These are phyloP conservation scores for Isatis tinctoria DNA, from an alignment of 345 rosid species.

Conservation along the genomic window DNA sequence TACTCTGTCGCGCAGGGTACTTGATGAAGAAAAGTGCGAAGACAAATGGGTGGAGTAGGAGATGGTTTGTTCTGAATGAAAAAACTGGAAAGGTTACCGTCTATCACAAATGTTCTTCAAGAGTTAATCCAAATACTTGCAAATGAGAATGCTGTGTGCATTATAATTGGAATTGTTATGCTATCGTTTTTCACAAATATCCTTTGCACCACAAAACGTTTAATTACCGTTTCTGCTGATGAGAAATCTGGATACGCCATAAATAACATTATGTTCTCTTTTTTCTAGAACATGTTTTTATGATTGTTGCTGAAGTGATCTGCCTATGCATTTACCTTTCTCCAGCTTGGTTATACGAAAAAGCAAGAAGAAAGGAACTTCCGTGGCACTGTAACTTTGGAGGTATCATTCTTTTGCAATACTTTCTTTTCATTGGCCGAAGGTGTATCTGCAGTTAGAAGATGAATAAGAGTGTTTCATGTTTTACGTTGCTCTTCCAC, in stretches of 20 bases:
- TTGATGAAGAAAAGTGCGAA: conserved; percentile 91
- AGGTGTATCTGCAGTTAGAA: not conserved
- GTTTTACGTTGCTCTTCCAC: too few species aligned
- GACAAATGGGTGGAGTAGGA: conserved; percentile 84
- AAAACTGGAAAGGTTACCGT: conserved; percentile 89
- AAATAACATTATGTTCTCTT: not conserved
- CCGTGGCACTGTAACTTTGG: conserved; percentile 89
- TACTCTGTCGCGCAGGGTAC: conserved; percentile 54
- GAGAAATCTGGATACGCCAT: not conserved
- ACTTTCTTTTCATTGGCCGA: not conserved
- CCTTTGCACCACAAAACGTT: not conserved
- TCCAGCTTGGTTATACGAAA: conserved; percentile 94
- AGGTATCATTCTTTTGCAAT: conserved; percentile 47
- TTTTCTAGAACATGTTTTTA: not conserved
- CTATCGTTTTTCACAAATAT: not conserved
- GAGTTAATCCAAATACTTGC: conserved; percentile 6
- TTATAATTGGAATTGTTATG: not conserved
- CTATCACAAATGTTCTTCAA: not conserved
- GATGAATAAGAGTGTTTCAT: not conserved
- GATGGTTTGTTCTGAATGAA: conserved; percentile 97
- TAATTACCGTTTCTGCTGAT: not conserved
- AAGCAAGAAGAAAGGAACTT: conserved; percentile 95
- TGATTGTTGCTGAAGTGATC: not conserved
- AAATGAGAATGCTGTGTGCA: not conserved
- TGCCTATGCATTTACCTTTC: conserved; percentile 15